These are phyloP conservation scores for Plasmodium reichenowi DNA, from an alignment of 169 alveolate species.

Conservation along the genomic window DNA sequence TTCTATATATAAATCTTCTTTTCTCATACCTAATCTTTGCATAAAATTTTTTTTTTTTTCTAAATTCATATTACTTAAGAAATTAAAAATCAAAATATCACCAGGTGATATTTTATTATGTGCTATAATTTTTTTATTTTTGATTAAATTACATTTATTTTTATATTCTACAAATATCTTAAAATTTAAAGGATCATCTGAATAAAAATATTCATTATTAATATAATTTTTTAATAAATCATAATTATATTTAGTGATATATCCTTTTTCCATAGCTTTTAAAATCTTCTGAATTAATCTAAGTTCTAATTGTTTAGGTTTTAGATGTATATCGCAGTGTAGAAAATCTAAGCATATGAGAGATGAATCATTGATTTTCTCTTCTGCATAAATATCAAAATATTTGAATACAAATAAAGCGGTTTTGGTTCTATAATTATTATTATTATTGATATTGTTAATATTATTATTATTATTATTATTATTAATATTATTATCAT, in stretches of 20 bases:
- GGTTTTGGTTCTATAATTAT: neutral
- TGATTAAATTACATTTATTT: conserved; percentile 55
- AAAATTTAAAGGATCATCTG: conserved; percentile 47
- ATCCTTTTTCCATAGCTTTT: conserved; percentile 72
- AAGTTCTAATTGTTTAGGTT: conserved; percentile 51
- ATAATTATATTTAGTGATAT: conserved; percentile 59
- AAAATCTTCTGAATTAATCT: conserved; percentile 20
- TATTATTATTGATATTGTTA: too few relatives aligned
- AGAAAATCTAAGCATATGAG: conserved; percentile 49
- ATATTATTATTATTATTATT: neutral
- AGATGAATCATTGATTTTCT: conserved; percentile 40
- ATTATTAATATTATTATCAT: neutral
- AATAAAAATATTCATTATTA: conserved; percentile 11
- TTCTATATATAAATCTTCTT: conserved; percentile 40
- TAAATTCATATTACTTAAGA: conserved; percentile 27
- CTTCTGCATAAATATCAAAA: conserved; percentile 65
- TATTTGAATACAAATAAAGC: conserved; percentile 59
- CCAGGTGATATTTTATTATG: conserved; percentile 61
- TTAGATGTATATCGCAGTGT: conserved; percentile 41
- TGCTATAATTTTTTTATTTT: conserved; percentile 51
- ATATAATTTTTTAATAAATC: conserved; percentile 9
- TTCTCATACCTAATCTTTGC: conserved; percentile 24
- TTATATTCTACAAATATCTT: conserved; percentile 70
- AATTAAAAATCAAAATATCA: conserved; percentile 65
- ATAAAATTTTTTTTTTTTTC: conserved; percentile 65